These are phyloP conservation scores for Aureobasidium uvarum DNA, from an alignment of 2,329 filamentous ascomycete species.

Conservation along the genomic window DNA sequence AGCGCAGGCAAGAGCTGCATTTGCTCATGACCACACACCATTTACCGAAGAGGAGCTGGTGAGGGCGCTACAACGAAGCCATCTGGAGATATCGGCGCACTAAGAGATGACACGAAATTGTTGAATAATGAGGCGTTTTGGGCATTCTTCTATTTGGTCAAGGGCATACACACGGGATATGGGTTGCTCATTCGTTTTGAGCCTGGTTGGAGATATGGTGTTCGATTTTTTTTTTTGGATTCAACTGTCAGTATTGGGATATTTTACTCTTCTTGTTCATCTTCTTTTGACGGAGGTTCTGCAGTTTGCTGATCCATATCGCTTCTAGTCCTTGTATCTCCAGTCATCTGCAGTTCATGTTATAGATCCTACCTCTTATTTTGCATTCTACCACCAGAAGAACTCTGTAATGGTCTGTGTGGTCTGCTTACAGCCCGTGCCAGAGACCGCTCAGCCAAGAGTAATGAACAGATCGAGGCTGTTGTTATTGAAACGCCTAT, in stretches of 20 bases:
- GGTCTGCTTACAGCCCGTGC: no score
- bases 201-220: not conserved
- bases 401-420: no score
- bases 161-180: not conserved
- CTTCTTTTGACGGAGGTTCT: not conserved
- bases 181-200: slow-evolving; percentile 9
- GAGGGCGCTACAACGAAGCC: slow-evolving; percentile 45
- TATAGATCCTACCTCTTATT: no score
- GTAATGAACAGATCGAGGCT: not conserved
- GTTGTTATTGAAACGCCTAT: not conserved
- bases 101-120: slow-evolving; percentile 6
- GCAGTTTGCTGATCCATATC: no score
- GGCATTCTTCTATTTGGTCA: not conserved
- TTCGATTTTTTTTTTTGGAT: not conserved
- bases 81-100: slow-evolving; percentile 36
- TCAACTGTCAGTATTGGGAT: not conserved
- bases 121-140: slow-evolving; percentile 17
- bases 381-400: no score
- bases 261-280: not conserved
- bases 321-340: no score
- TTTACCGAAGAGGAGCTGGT: slow-evolving; percentile 49
- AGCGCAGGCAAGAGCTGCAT: not conserved
- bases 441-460: not conserved
- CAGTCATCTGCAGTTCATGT: no score
- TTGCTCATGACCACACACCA: slow-evolving; percentile 40